Conservation (phyloP, 2,329 filamentous ascomycete species). For the Penicillium palitans region DNA sequence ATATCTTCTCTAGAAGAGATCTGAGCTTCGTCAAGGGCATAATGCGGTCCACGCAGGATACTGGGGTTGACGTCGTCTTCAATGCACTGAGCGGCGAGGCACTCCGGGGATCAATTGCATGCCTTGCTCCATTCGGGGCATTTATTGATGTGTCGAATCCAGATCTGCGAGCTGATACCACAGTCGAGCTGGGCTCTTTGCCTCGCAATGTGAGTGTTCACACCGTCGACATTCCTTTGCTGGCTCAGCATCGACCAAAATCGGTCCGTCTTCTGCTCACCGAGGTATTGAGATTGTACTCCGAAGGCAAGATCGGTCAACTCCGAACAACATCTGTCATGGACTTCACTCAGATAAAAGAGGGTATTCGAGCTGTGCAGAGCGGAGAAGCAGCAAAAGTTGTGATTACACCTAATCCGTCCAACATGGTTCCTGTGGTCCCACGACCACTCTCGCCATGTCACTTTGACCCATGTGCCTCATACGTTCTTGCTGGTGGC, state of each 20-base stretch:
- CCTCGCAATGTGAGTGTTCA: constrained; percentile 14
- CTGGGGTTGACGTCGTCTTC: constrained; percentile 24
- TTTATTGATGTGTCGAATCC: constrained; percentile 17
- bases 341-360: constrained; percentile 13
- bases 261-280: constrained; percentile 3
- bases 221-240: constrained; percentile 13
- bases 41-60: constrained; percentile 16
- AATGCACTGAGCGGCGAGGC: constrained; percentile 19
- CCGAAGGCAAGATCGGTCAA: constrained; percentile 7
- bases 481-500: constrained; percentile 28
- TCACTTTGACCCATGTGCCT: constrained; percentile 16
- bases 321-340: constrained; percentile 4
- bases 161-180: neutral
- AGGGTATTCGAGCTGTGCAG: neutral
- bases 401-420: constrained; percentile 11
- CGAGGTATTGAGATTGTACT: constrained; percentile 8
- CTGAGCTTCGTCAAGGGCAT: constrained; percentile 16
- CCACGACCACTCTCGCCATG: constrained; percentile 7
- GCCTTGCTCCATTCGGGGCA: constrained; percentile 20
- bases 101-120: constrained; percentile 17
- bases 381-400: constrained; percentile 5
- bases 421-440: constrained; percentile 6
- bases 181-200: constrained; percentile 7
- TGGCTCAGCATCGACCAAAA: constrained; percentile 12
- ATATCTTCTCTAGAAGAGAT: constrained; percentile 19